A percentile compares a stretch with the other conserved stretches of the same genome.
Evolutionary conservation across 2,329 filamentous ascomycete genomes (phyloP).

Genomic region (Basipetospora chlamydospora): DNA sequence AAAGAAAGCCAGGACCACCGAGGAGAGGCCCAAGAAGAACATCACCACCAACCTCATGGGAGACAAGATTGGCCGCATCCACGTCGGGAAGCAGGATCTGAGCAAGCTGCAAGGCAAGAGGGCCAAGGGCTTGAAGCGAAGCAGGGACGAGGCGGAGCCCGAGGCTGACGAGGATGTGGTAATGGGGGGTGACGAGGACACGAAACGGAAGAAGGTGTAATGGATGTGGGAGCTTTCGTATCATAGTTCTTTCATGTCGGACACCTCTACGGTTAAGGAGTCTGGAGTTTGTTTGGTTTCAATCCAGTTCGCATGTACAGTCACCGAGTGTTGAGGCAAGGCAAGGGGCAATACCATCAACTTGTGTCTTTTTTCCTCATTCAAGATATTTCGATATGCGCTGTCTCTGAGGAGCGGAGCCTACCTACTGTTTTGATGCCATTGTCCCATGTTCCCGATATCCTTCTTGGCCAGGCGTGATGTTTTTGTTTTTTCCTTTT

Average conservation of each 20-base stretch:
- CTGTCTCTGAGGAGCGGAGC: too few species aligned
- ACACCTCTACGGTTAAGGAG: background rate
- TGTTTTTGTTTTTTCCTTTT: too few species aligned
- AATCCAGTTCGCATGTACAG: too few species aligned
- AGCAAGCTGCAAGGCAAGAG: conserved; percentile 82
- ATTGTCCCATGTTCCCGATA: too few species aligned
- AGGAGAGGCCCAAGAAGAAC: conserved; percentile 89
- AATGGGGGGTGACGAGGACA: conserved; percentile 17
- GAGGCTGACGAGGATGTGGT: conserved; percentile 28
- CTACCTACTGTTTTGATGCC: too few species aligned
- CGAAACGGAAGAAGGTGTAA: conserved; percentile 5
- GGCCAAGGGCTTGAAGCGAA: conserved; percentile 96
- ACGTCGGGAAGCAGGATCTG: conserved; percentile 82
- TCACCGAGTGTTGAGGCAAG: too few species aligned
- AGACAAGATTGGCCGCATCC: conserved; percentile 90
- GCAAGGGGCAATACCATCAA: too few species aligned
- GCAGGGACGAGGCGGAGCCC: conserved; percentile 34
- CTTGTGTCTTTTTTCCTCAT: too few species aligned
- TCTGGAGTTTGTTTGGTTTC: background rate
- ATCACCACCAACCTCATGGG: conserved; percentile 81
- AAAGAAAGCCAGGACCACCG: conserved; percentile 62
- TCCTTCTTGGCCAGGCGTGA: too few species aligned
- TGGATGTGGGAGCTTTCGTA: background rate
- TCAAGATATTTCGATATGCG: too few species aligned
- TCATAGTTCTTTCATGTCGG: background rate